These are phyloP conservation scores for Diplogelasinospora grovesii DNA, from an alignment of 495 filamentous ascomycete genomes.

Conservation along the genomic window DNA sequence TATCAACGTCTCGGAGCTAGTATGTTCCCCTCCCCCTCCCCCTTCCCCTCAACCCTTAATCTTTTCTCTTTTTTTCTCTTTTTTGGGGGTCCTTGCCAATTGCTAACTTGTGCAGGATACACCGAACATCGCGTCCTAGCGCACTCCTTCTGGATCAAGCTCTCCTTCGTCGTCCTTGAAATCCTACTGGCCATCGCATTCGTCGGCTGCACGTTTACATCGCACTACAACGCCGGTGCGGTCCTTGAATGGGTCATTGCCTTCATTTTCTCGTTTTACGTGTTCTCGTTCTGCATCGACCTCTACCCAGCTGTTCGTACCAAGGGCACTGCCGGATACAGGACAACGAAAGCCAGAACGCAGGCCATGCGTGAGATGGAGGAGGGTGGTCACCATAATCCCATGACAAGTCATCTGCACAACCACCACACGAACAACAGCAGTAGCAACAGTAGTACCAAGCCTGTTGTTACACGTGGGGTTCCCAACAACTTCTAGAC, in stretches of 20 bases:
- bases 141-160: slow-evolving; percentile 74
- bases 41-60: background rate
- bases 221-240: slow-evolving; percentile 48
- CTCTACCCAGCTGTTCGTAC: slow-evolving; percentile 71
- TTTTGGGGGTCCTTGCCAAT: too few relatives aligned
- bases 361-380: slow-evolving; percentile 1
- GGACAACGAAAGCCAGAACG: background rate
- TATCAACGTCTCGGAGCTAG: slow-evolving; percentile 76
- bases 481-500: too few relatives aligned
- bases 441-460: too few relatives aligned
- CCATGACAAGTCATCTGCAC: too few relatives aligned
- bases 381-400: too few relatives aligned
- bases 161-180: slow-evolving; percentile 73
- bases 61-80: too few relatives aligned
- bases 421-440: too few relatives aligned
- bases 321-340: slow-evolving; percentile 24
- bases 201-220: slow-evolving; percentile 34
- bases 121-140: slow-evolving; percentile 66
- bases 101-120: slow-evolving; percentile 43
- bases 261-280: slow-evolving; percentile 84
- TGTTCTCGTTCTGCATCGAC: slow-evolving; percentile 84
- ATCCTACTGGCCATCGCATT: slow-evolving; percentile 66
- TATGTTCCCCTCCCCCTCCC: slow-evolving; percentile 18
- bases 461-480: too few relatives aligned
- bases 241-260: slow-evolving; percentile 73